Evolutionary conservation across 352 stramenopile genomes (phyloP).

Genomic region (Pythium dissimile): DNA sequence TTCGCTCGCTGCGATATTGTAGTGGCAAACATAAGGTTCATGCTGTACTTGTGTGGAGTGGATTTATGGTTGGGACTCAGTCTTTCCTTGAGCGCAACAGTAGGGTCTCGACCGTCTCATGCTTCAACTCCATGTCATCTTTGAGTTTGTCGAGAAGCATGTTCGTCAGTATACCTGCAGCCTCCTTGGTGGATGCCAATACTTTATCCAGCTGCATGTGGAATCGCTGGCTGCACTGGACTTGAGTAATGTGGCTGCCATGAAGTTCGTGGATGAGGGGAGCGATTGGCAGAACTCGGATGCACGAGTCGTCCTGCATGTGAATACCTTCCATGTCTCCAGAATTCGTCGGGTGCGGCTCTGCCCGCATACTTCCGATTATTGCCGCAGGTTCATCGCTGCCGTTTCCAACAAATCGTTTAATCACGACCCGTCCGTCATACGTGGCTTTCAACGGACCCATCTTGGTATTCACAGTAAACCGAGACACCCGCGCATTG

Average conservation of each 20-base stretch:
- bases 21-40: no score
- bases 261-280: background rate
- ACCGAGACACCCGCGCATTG: conserved; percentile 1
- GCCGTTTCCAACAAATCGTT: background rate
- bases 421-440: background rate
- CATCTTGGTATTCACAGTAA: background rate
- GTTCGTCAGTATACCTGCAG: background rate
- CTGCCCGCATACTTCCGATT: background rate
- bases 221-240: conserved; percentile 6
- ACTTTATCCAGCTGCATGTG: background rate
- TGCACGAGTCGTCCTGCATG: background rate
- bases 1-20: no score
- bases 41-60: no score
- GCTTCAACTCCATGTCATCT: conserved; percentile 13
- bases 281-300: background rate
- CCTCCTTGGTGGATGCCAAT: background rate
- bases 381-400: background rate
- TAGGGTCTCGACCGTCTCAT: conserved; percentile 9
- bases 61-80: no score
- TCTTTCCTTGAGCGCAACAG: background rate
- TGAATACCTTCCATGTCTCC: background rate
- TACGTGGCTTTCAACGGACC: background rate
- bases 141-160: conserved; percentile 13
- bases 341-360: background rate
- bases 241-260: background rate